Base-by-base conservation (phyloP, 2,329 filamentous ascomycete genomes). In the Monosporascus sp. region DNA sequence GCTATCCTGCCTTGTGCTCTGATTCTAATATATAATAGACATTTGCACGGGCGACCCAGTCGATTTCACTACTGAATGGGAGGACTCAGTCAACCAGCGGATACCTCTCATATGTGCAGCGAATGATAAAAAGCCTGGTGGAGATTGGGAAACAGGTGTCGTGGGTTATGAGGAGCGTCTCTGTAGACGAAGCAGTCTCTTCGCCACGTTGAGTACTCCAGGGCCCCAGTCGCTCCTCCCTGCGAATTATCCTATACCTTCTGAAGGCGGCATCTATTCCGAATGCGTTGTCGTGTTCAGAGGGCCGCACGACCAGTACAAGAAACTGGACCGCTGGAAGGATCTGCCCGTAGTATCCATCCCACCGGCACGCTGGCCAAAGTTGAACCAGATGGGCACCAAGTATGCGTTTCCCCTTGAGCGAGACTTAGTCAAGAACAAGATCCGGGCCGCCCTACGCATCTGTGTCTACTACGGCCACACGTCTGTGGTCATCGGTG, bases 121-220 rank as follows among this genome's bases (percentile, higher is more conserved):
- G 47, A 89, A 91, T 70, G 88, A 91, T 66, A 88, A 86, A 64
- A 78, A 86, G 38, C 79, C 88, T 0, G 88, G 88, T 9, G 88
- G 88, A n/a, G 87, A 91, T 65, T 92, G 88, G 88, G 87, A 90
- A 61, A 86, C 79, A 6, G 78, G 77, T 55, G 75, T 72, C 14
- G 67, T 81, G 59, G 82, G 82, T 34, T 84, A 83, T 50, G 84
- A 88, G 71, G 88, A 91, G 69, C 85, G 85, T 59, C 79, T 92
- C 38, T 89, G 87, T 63, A 79, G 88, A 55, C 78, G 88, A 60
- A 89, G 86, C 71, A 90, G 86, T 57, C 79, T 92, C 36, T 85
- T 85, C 6, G 83, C 85, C 18, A 83, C 84, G 3, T 75, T 91
- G 48, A 79, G 77, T 22, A 85, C 80, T 46, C 84, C 85, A 2